These are phyloP conservation scores for Nissolia schottii DNA, from an alignment of 306 rosid genomes.

Conservation along the genomic window DNA sequence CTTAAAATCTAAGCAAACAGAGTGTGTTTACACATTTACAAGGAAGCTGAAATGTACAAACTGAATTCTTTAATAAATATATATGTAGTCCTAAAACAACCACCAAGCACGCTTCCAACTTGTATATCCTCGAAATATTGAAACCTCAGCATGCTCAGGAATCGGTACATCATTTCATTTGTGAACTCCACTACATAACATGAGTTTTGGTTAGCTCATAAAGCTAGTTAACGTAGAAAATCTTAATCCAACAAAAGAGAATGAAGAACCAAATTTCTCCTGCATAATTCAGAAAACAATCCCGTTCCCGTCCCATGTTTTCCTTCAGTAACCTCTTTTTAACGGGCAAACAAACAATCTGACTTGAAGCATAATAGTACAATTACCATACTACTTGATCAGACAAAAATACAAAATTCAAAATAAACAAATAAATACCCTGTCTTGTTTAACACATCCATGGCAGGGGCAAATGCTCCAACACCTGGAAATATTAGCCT, in stretches of 20 bases:
- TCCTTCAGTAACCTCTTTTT: slow-evolving; percentile 1
- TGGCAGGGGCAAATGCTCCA: slow-evolving; percentile 90
- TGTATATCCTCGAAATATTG: background rate
- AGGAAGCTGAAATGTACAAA: background rate
- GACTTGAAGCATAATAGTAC: background rate
- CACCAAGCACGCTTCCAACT: background rate
- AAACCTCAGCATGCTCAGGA: background rate
- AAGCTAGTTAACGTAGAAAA: background rate
- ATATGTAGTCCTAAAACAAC: background rate
- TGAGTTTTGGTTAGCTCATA: background rate
- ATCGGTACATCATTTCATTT: background rate
- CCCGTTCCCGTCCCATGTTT: background rate
- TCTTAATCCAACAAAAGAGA: background rate
- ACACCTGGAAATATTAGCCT: slow-evolving; percentile 87
- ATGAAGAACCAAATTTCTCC: background rate
- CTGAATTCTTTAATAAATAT: background rate
- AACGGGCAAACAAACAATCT: background rate
- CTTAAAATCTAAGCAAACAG: background rate
- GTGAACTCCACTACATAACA: background rate
- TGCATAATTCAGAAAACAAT: background rate
- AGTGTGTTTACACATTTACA: background rate
- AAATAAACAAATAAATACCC: slow-evolving; percentile 37
- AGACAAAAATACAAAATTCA: background rate
- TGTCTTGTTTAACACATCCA: slow-evolving; percentile 77
- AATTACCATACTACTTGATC: background rate